Evolutionary conservation across 768 basidiomycete genomes (phyloP), one percentile per base, ranked within the genome.

Genomic region (Terana coerulea): DNA sequence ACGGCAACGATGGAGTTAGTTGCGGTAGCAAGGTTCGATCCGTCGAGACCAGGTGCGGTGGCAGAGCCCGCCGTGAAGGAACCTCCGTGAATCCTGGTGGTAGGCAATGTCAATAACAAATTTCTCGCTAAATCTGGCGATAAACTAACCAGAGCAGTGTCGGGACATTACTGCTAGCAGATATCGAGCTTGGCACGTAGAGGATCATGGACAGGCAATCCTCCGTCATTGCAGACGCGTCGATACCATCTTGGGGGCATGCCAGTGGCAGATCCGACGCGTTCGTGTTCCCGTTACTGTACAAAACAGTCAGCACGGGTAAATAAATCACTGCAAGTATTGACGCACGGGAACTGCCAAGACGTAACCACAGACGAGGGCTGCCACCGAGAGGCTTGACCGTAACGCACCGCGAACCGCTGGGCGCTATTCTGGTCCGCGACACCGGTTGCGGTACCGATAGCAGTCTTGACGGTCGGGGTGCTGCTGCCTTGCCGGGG

Each of bases 161-260:
- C 3, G 84, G 78, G 0, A 69, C 66, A 61, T 75, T 40, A 52
- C 63, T 57, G 58, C 49, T 49, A 6, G 45, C 58, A 54, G 58
- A 35, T 68, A 71, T 49, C 1, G 71, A 62, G 6, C 71, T 66
- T 5, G 88, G 88, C 2, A 84, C 80, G 62, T 89, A 92, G 26
- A 87, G 71, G 22, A 88, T 69, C 73, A 91, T 81, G 19, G 83
- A 91, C 40, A 95, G 73, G 64, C 92, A 95, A 64, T 94, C 88
- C 66, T 94, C 92, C 1, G 64, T 75, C 67, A 69, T 78, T 4
- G 67, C 62, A n/a, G 78, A 77, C 26, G 72, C 55, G 58, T 77
- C 71, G 11, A 79, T 69, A 53, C 59, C 68, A 39, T 70, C 68
- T 64, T 93, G 92, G 8, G 88, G 84, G 64, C 91, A 95, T 7